Evolutionary conservation across 2,329 filamentous ascomycete species (phyloP).

Genomic region (Clarireedia paspali): DNA sequence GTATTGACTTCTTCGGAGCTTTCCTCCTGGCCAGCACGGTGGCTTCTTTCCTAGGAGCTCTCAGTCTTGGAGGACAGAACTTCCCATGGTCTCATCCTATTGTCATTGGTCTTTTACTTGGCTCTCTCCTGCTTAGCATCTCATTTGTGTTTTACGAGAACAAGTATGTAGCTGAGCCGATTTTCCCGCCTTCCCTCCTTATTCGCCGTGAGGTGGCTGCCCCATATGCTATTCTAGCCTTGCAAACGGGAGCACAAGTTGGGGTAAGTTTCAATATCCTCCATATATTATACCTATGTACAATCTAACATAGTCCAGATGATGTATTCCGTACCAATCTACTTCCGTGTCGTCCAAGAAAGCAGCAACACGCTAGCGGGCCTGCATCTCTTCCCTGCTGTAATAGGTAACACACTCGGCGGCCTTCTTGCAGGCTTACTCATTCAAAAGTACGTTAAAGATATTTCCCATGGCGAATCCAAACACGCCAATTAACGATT

Average conservation of each 20-base stretch:
- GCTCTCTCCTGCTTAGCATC: slow-evolving; percentile 23
- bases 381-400: slow-evolving; percentile 57
- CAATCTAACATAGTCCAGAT: slow-evolving; percentile 30
- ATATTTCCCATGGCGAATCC: not conserved
- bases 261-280: slow-evolving; percentile 34
- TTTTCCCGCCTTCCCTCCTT: slow-evolving; percentile 50
- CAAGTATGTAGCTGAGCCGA: slow-evolving; percentile 43
- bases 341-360: slow-evolving; percentile 57
- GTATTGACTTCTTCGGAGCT: slow-evolving; percentile 69
- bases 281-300: not conserved
- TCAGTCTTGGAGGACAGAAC: slow-evolving; percentile 42
- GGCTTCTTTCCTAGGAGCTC: slow-evolving; percentile 34
- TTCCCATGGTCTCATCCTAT: slow-evolving; percentile 32
- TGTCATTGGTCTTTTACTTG: slow-evolving; percentile 29
- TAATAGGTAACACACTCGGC: slow-evolving; percentile 58
- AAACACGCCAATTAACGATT: not conserved
- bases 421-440: slow-evolving; percentile 48
- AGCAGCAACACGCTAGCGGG: slow-evolving; percentile 51
- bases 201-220: slow-evolving; percentile 43
- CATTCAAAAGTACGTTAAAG: slow-evolving; percentile 23
- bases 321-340: slow-evolving; percentile 60
- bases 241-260: slow-evolving; percentile 51
- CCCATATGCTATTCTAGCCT: slow-evolving; percentile 42
- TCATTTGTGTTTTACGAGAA: slow-evolving; percentile 29
- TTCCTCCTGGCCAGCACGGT: slow-evolving; percentile 31